Evolutionary conservation across 2,329 filamentous ascomycete genomes (phyloP), one percentile per base, ranked within the genome.

Genomic region (Emergomyces pasteurianus): DNA sequence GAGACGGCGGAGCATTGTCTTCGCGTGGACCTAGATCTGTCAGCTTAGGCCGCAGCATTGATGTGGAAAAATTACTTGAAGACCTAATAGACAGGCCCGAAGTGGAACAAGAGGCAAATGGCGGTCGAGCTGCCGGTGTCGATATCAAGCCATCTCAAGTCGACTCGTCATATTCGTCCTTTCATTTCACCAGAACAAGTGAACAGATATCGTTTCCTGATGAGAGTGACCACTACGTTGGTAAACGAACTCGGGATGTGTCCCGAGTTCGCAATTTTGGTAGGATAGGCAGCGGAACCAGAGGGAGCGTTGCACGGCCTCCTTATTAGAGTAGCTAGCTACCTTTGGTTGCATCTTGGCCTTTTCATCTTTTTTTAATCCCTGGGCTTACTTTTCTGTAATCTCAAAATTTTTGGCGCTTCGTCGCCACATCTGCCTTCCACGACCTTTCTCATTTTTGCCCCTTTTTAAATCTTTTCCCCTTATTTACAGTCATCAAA

Each of bases 1-100:
- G 57, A 26, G 31, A 52, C 36, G 9, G 26, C 31, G 21, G 55
- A 49, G 2, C 47, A 52, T 21, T 40, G 10, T 52, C 43, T 54
- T 58, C 9, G 53, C 58, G 16, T 54, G 59, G 28, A 63, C 62
- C 26, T 21, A 61, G 50, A 65, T 58, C 57, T 34, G n/a, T 28
- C 9, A 52, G 61, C 58, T 56, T 61, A 4, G 61, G 62, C 31
- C 65, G 60, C 36, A 63, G 70, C 36, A 70, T 70, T 54, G 69
- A 77, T 43, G 63, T 77, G 38, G 68, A 71, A 43, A 72, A 71
- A 46, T 68, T 77, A 12, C 63, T 77, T 43, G 69, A 74, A 52
- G 71, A 72, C 0, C 72, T 75, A 62, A 63, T 74, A 21, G 70
- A 69, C 14, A 67, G 69, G 18, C 61, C 66, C 31, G 62, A 68